These are phyloP conservation scores for Linnemannia zychae DNA, from an alignment of 192 early-diverging fungal species.

Conservation along the genomic window DNA sequence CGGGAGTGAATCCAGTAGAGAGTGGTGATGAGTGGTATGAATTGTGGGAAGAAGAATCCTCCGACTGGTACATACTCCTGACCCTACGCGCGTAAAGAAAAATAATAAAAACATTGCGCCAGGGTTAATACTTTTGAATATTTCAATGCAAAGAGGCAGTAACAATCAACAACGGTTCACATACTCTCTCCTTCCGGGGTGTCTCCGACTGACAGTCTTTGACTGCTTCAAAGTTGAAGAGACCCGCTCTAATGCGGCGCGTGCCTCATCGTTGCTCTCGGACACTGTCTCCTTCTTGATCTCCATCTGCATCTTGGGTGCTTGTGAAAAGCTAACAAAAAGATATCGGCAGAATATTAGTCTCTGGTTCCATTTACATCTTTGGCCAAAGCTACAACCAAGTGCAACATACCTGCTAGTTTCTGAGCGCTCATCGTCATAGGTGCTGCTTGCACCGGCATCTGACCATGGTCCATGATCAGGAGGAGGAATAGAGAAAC, in stretches of 20 bases:
- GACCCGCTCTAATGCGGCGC: conserved; percentile 48
- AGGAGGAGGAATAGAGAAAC: conserved; percentile 66
- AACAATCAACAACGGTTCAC: neutral
- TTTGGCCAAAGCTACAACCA: neutral
- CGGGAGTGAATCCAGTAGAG: conserved; percentile 20
- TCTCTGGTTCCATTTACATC: no score
- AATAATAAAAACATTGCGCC: neutral
- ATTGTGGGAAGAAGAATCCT: conserved; percentile 40
- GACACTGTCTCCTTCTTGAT: conserved; percentile 38
- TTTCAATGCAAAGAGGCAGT: neutral
- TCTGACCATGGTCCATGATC: conserved; percentile 58
- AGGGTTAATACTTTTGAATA: neutral
- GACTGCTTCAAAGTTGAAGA: conserved; percentile 47
- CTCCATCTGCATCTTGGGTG: conserved; percentile 51
- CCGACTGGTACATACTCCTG: conserved; percentile 53
- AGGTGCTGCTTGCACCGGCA: conserved; percentile 35
- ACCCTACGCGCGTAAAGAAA: conserved; percentile 38
- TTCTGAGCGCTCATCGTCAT: conserved; percentile 58
- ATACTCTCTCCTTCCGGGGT: conserved; percentile 49
- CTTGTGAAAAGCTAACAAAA: conserved; percentile 37
- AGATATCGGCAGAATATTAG: neutral
- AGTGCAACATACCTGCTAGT: conserved; percentile 36
- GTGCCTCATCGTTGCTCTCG: conserved; percentile 49
- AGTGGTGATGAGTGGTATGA: conserved; percentile 44
- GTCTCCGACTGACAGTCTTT: conserved; percentile 41